Evolutionary conservation across 352 stramenopile species (phyloP), one percentile per base, ranked within the genome.

Genomic region (Globisporangium viniferum): DNA sequence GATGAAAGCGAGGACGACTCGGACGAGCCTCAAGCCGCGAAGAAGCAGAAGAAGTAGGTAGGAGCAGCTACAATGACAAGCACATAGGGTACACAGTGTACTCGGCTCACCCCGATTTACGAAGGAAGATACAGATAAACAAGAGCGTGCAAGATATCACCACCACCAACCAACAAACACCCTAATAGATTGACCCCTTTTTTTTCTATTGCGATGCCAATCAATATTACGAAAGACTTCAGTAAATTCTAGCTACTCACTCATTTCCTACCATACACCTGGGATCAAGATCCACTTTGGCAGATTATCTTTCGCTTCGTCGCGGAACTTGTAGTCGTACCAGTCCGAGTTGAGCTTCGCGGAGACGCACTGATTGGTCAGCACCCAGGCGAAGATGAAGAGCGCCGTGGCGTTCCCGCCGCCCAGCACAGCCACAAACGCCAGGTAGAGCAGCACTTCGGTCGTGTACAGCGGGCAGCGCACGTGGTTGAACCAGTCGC

Each of bases 401-500:
- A 84, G 81, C 9, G 86, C 65, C 67, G 81, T 89, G 0, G 44
- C 44, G 44, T 77, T 84, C 9, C 31, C 67, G 2, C 80, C 67
- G 2, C 75, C 79, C 27, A 71, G 78, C 15, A 89, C 51, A 15
- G 90, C 36, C 14, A 78, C 44, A n/a, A 91, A 84, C 1, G 65
- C 72, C 9, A 78, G 51, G 61, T 93, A 93, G 20, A 93, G 74
- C 54, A 90, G 75, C 39, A 91, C 71, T 48, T 93, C 85, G 9
- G 82, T 67, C 36, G 81, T 73, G 69, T 91, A 91, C 10, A 91
- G 76, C 8, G 85, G 82, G 66, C 80, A 88, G 20, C 79, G 81
- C 60, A 91, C 80, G n/a, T 49, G 31, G 46, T 89, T 68, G 65
- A 90, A 91, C 82, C 85, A 93, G 56, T 86, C 80, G 12, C 85